These are phyloP conservation scores for Penicillium italicum DNA, from an alignment of 2,329 filamentous ascomycete genomes.

Conservation along the genomic window DNA sequence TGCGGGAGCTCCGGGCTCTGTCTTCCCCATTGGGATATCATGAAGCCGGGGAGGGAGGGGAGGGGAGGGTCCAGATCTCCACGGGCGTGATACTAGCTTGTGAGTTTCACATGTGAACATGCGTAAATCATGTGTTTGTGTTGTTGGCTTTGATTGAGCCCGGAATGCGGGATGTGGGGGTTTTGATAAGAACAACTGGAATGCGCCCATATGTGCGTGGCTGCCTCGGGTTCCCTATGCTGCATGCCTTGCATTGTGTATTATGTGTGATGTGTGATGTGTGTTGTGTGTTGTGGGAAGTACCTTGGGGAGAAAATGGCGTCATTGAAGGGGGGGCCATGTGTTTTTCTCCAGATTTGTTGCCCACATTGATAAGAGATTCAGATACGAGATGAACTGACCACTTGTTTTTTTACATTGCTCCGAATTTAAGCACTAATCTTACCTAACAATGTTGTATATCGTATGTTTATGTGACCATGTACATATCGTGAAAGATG, in stretches of 20 bases:
- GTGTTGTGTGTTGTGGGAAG: no score
- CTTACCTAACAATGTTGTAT: background rate
- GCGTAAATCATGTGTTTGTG: background rate
- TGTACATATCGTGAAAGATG: background rate
- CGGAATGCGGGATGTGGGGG: background rate
- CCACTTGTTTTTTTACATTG: background rate
- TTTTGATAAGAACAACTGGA: background rate
- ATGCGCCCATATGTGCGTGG: background rate
- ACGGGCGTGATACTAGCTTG: background rate
- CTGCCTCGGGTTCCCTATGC: background rate
- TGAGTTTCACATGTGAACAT: background rate
- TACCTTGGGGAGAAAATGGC: background rate
- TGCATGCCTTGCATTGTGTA: background rate
- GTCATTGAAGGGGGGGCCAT: slow-evolving; percentile 1
- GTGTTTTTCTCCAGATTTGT: slow-evolving; percentile 6
- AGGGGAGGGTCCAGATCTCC: slow-evolving; percentile 1
- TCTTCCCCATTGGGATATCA: background rate
- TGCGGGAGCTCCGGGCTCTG: background rate
- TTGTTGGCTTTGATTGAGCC: background rate
- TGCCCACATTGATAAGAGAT: slow-evolving; percentile 2
- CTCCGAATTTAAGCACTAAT: background rate
- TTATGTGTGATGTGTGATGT: no score
- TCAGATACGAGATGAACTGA: background rate
- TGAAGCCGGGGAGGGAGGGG: no score
- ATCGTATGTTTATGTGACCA: background rate